phyloP scores from a whole-genome alignment of 108 stramenopile genomes.

The Cyclotella cryptica region DNA sequence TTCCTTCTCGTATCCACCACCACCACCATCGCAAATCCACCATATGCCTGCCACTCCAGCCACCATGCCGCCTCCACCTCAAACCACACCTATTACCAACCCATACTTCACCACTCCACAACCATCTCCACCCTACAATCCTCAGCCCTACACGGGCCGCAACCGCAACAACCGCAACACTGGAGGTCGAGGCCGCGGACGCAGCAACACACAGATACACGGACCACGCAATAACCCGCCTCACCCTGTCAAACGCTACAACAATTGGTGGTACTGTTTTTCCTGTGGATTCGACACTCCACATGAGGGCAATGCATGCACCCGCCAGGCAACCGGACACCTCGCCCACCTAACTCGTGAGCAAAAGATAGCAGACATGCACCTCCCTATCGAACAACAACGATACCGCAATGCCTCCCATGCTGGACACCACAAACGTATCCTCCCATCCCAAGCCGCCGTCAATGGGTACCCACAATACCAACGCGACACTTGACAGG shows the following conservation, averaged over 20 bases:
- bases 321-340: neutral
- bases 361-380: neutral
- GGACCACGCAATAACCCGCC: neutral
- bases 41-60: neutral
- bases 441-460: neutral
- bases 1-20: too few relatives aligned
- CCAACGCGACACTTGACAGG: neutral
- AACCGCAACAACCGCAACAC: neutral
- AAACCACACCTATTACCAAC: neutral
- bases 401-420: neutral
- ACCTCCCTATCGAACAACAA: neutral
- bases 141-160: neutral
- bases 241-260: neutral
- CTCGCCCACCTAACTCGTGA: neutral
- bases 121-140: neutral
- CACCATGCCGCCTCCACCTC: neutral
- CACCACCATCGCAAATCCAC: too few relatives aligned
- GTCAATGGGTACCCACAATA: conserved; percentile 5
- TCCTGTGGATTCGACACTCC: conserved; percentile 5
- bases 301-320: neutral
- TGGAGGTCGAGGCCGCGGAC: neutral
- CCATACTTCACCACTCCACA: neutral
- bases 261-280: conserved; percentile 1
- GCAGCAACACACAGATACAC: neutral
- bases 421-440: conserved; percentile 1